Conservation (phyloP, 2,329 filamentous ascomycete species). For the Trichoderma brevicompactum region DNA sequence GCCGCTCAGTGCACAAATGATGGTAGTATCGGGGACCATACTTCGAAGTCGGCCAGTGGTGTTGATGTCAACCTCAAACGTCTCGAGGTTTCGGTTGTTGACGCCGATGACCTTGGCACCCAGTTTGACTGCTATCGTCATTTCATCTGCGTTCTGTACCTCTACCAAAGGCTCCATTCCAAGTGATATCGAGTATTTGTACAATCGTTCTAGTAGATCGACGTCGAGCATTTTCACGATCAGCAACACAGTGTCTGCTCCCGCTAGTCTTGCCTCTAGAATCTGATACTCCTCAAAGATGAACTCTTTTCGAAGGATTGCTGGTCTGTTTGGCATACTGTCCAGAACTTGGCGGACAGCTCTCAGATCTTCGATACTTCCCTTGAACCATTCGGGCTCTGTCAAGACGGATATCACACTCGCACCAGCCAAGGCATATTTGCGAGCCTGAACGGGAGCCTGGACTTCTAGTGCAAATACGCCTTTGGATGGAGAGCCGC, state of each 20-base stretch:
- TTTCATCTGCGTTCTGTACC: conserved; percentile 93
- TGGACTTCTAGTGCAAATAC: conserved; percentile 86
- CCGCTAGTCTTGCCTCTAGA: conserved; percentile 86
- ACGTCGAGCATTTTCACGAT: conserved; percentile 97
- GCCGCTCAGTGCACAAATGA: conserved; percentile 92
- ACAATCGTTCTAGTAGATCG: conserved; percentile 74
- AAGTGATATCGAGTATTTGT: conserved; percentile 84
- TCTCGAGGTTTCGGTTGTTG: conserved; percentile 96
- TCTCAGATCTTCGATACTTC: conserved; percentile 89
- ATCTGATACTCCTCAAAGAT: conserved; percentile 99
- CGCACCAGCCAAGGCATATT: conserved; percentile 90
- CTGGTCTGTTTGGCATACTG: conserved; percentile 89
- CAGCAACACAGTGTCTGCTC: conserved; percentile 90
- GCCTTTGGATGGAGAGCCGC: conserved; percentile 94
- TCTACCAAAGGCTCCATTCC: conserved; percentile 98
- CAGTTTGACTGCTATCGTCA: conserved; percentile 82
- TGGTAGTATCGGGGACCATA: conserved; percentile 81
- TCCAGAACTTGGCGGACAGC: conserved; percentile 87
- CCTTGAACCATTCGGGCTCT: conserved; percentile 99
- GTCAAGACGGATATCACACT: conserved; percentile 99
- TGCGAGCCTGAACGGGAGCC: conserved; percentile 85
- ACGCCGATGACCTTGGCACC: conserved; percentile 93
- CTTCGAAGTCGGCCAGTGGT: conserved; percentile 88
- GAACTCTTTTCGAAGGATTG: conserved; percentile 93
- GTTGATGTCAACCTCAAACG: conserved; percentile 92